Conservation (phyloP, 805 yeast species). For the Kockiozyma suomiensis region DNA sequence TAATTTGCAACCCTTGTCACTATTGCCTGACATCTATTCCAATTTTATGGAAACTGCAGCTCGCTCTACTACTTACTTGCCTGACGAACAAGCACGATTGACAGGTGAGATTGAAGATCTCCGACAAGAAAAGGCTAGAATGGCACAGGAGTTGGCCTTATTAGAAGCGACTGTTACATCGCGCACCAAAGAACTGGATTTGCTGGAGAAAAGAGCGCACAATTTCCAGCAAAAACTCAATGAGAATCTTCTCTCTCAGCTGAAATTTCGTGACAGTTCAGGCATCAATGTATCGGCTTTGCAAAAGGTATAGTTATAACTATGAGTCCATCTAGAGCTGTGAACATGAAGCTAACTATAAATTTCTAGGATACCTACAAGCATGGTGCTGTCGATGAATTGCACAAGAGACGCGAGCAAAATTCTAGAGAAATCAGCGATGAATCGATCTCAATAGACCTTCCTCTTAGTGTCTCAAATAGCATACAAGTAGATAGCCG, state of each 20-base stretch:
- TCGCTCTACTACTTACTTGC: conserved; percentile 34
- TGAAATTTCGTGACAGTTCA: background rate
- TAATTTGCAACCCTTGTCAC: conserved; percentile 19
- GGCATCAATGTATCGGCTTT: background rate
- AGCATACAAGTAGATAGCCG: background rate
- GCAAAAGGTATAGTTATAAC: too few relatives aligned
- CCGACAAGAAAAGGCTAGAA: conserved; percentile 26
- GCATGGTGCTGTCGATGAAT: background rate
- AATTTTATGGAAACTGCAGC: conserved; percentile 17
- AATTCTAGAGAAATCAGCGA: background rate
- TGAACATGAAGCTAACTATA: too few relatives aligned
- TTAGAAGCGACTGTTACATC: conserved; percentile 38
- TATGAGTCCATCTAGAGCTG: too few relatives aligned
- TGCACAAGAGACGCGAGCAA: background rate
- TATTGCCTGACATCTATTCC: conserved; percentile 17
- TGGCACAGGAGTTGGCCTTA: conserved; percentile 35
- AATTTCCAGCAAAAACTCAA: conserved; percentile 37
- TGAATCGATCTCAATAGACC: background rate
- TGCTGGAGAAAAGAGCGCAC: conserved; percentile 40
- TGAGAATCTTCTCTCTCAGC: conserved; percentile 22
- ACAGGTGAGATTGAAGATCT: conserved; percentile 33
- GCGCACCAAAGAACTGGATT: conserved; percentile 40
- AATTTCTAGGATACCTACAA: too few relatives aligned
- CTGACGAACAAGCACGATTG: conserved; percentile 24
- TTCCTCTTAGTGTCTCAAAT: background rate